Evolutionary conservation across 305 asterid genomes (phyloP), one percentile per base, ranked within the genome.

Genomic region (Ilex paraguariensis): DNA sequence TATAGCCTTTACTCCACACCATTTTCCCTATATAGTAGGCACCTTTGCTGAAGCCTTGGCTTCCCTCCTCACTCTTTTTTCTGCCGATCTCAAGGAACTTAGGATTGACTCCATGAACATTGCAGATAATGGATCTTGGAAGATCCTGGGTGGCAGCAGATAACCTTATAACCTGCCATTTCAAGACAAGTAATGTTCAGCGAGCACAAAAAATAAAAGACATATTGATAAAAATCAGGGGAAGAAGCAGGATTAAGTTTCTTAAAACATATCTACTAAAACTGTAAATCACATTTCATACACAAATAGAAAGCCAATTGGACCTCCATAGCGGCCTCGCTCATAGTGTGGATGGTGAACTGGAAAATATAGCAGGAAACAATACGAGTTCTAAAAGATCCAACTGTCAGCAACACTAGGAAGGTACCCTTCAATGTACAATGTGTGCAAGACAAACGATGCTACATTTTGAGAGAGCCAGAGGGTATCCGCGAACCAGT

Each of bases 141-240:
- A 93, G 96, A 16, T 93, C 95, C 84, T 93, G 99, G 61, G 99
- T 93, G 32, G 99, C 99, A 60, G 93, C 99, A 57, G 99, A 93
- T 75, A 93, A 77, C 71, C 99, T 81, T 69, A 90, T 93, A 65
- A 90, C 99, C 99, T 93, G 74, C 54, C 70, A 70, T 32, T 56
- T 30, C 60, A 56, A 11, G 42, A 56, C 4, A 5, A 16, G 4
- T 52, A 14, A 52, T n/a, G 31, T 14, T 3, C n/a, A 65, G 58
- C 61, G 57, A 40, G 50, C 64, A 54, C 59, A 67, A 51, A 48
- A 32, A 57, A 49, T 59, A 36, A 5, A 36, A 36, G 9, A 8
- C 0, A 36, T 4, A 36, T 36, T 36, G 42, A 36, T 36, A 36
- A 8, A 36, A 36, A 36, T 36, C 42, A 36, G 42, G 42, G 9